Evolutionary conservation across 2,329 filamentous ascomycete species (phyloP).

Genomic region (Incumbomyces lentus): DNA sequence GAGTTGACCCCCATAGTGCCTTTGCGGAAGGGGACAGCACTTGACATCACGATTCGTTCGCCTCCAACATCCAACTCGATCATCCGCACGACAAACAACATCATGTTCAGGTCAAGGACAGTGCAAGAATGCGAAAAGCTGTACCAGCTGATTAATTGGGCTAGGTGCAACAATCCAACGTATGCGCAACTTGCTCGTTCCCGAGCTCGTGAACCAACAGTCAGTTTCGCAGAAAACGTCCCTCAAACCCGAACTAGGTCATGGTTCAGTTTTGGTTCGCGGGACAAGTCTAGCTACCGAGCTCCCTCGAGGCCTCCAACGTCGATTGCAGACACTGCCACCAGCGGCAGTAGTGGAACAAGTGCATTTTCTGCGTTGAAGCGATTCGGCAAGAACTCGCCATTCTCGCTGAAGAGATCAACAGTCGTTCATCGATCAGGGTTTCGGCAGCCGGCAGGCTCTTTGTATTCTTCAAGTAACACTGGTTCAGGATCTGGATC

Average conservation of each 20-base stretch:
- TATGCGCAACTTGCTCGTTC: conserved; percentile 71
- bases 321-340: conserved; percentile 55
- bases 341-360: conserved; percentile 64
- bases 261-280: conserved; percentile 42
- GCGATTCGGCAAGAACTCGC: conserved; percentile 60
- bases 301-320: conserved; percentile 44
- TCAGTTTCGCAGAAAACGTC: conserved; percentile 45
- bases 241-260: conserved; percentile 33
- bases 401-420: conserved; percentile 75
- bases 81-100: conserved; percentile 61
- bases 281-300: conserved; percentile 44
- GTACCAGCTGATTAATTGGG: conserved; percentile 77
- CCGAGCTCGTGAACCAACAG: conserved; percentile 44
- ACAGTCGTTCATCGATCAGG: conserved; percentile 44
- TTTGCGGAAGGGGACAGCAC: conserved; percentile 76
- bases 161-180: conserved; percentile 84
- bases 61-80: conserved; percentile 64
- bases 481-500: conserved; percentile 27
- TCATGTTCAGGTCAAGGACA: conserved; percentile 78
- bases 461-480: conserved; percentile 38
- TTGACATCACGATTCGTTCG: conserved; percentile 90
- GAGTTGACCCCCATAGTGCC: conserved; percentile 87
- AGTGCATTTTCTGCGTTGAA: conserved; percentile 70
- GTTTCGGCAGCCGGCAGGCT: conserved; percentile 30
- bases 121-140: conserved; percentile 68